Base-by-base conservation (phyloP, 176 grass and related monocot species). In the Phyllostachys edulis region DNA sequence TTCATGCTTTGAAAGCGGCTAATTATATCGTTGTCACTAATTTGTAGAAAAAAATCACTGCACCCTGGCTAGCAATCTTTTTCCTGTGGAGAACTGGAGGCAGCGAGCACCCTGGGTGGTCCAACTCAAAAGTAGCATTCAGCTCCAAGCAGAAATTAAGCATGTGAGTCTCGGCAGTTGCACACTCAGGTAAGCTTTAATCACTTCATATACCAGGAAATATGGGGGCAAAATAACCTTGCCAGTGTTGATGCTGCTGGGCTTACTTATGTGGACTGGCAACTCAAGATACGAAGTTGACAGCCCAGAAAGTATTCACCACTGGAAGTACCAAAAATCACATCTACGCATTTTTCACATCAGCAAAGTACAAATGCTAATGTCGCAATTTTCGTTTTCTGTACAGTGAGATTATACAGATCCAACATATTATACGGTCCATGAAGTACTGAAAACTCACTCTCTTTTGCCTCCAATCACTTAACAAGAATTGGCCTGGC, bases 281-380 rank as follows among this genome's bases (percentile, higher is more conserved):
- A 67, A 21, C 27, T 52, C 44, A 59, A 10, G 21, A 17, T 44
- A 44, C 40, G 50, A 61, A 85, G 16, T 45, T 85, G 51, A 37
- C 18, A 37, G 5, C 45, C 50, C 63, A 59, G 16, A 21, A 84
- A 49, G 37, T 85, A 77, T 85, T 68, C 49, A 77, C 83, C n/a
- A 13, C 32, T 56, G 37, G 54, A 60, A 59, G 67, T 6, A 60
- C 39, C 44, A 12, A 65, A 65, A 75, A 38, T 24, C 70, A 52
- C 38, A 76, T 55, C 45, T 77, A 20, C 4, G 9, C 62, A 34
- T 10, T 86, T 63, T 80, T 29, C 36, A 5, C 3, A 36, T 6
- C 7, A 86, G 1, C 2, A 18, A 72, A 64, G 29, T 29, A 13
- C 1, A 63, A 71, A 80, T n/a, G 40, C 75, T 85, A 73, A 20